phyloP scores from a whole-genome alignment of 208 protist genomes.

The Leishmania martiniquensis region DNA sequence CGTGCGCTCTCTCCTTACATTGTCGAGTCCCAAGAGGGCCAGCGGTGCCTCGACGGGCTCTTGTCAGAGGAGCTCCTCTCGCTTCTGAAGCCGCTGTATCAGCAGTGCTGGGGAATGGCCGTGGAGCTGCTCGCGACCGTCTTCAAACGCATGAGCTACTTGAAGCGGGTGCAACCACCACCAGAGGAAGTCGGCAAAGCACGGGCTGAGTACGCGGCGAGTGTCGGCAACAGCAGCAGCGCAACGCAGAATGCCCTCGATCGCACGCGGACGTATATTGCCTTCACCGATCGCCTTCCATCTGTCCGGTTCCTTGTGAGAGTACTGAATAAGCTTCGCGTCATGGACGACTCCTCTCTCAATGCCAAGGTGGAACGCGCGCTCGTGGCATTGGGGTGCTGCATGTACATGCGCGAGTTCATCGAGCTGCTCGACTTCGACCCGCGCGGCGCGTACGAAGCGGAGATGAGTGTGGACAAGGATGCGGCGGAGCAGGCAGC shows the following conservation, averaged over 20 bases:
- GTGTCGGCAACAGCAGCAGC: neutral
- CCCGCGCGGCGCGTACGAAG: conserved; percentile 54
- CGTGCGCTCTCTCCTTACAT: conserved; percentile 83
- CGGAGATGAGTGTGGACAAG: conserved; percentile 40
- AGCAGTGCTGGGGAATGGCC: conserved; percentile 73
- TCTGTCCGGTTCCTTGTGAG: conserved; percentile 69
- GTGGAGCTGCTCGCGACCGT: conserved; percentile 66
- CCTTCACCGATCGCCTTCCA: conserved; percentile 69
- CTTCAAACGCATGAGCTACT: conserved; percentile 72
- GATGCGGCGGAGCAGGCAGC: conserved; percentile 34
- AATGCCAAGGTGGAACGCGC: conserved; percentile 79
- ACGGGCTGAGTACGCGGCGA: conserved; percentile 12
- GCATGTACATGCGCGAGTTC: conserved; percentile 83
- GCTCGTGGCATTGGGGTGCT: conserved; percentile 71
- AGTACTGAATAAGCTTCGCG: conserved; percentile 87
- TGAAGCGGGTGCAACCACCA: conserved; percentile 63
- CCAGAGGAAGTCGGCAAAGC: conserved; percentile 26
- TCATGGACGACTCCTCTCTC: conserved; percentile 75
- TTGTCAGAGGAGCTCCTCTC: conserved; percentile 73
- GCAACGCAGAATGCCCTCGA: conserved; percentile 1
- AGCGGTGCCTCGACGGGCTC: conserved; percentile 62
- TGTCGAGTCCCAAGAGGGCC: conserved; percentile 73
- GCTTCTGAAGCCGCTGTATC: conserved; percentile 76
- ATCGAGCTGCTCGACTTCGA: conserved; percentile 77
- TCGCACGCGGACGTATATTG: conserved; percentile 26